These are phyloP conservation scores for Smittium culicis DNA, from an alignment of 371 early-diverging fungal genomes.

Conservation along the genomic window DNA sequence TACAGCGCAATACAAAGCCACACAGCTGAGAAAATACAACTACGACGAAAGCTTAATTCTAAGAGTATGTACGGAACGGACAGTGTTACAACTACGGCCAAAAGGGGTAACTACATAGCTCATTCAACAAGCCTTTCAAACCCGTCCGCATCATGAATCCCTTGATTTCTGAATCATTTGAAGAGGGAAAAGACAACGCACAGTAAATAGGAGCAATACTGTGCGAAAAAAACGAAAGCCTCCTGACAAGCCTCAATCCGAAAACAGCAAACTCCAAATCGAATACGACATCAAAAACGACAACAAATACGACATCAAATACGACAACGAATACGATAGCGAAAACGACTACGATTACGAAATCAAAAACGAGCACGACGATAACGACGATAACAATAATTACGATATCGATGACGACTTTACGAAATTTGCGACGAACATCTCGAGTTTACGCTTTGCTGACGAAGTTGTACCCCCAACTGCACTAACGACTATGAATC, in stretches of 20 bases:
- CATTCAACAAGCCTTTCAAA: background rate
- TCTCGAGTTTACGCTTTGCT: background rate
- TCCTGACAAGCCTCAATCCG: constrained; percentile 1
- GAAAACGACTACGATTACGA: background rate
- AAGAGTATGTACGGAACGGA: background rate
- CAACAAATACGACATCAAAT: background rate
- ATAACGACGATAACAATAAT: background rate
- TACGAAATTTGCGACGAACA: background rate
- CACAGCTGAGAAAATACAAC: constrained; percentile 6
- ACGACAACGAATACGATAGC: background rate
- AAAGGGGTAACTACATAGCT: background rate
- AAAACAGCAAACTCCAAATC: background rate
- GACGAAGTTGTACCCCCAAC: background rate
- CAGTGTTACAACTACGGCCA: background rate
- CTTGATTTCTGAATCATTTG: background rate
- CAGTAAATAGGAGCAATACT: background rate
- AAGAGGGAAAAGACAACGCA: constrained; percentile 6
- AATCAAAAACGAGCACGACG: no score
- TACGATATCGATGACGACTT: background rate
- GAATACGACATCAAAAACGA: background rate
- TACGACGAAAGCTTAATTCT: background rate
- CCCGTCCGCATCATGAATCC: background rate
- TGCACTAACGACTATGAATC: constrained; percentile 2
- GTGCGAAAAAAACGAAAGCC: background rate
- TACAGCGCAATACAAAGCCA: background rate